phyloP scores from a whole-genome alignment of 1,284 basidiomycete species.

The Tilletia caries region DNA sequence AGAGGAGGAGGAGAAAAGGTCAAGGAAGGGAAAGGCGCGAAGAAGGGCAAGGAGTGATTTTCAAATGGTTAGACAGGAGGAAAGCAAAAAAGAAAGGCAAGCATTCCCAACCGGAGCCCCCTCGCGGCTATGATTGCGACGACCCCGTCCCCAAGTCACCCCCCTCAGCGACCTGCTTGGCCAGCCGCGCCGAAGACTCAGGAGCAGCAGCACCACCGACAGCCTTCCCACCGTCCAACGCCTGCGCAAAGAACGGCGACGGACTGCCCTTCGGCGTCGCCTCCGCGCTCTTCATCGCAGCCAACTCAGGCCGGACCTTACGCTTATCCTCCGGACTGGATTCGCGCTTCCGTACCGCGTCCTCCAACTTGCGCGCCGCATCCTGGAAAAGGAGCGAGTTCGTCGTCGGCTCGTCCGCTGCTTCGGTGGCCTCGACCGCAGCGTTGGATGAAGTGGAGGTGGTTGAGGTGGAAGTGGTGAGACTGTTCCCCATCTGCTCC shows the following conservation, averaged over 20 bases:
- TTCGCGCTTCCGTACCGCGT: constrained; percentile 25
- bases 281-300: constrained; percentile 36
- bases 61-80: no score
- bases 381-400: constrained; percentile 30
- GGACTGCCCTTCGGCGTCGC: constrained; percentile 23
- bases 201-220: no score
- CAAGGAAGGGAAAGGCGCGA: no score
- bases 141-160: no score
- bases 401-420: neutral
- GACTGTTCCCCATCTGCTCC: constrained; percentile 24
- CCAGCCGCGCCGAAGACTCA: no score
- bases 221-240: neutral
- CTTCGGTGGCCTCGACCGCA: neutral
- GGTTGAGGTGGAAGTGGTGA: neutral
- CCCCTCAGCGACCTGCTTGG: no score
- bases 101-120: no score
- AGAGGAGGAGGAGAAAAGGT: no score
- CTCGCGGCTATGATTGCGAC: no score
- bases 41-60: no score
- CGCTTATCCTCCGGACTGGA: constrained; percentile 21
- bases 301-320: constrained; percentile 24
- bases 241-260: neutral
- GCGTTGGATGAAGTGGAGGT: no score
- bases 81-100: no score
- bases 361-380: constrained; percentile 32